Evolutionary conservation across 306 rosid species (phyloP).

Genomic region (Cucumis hystrix): DNA sequence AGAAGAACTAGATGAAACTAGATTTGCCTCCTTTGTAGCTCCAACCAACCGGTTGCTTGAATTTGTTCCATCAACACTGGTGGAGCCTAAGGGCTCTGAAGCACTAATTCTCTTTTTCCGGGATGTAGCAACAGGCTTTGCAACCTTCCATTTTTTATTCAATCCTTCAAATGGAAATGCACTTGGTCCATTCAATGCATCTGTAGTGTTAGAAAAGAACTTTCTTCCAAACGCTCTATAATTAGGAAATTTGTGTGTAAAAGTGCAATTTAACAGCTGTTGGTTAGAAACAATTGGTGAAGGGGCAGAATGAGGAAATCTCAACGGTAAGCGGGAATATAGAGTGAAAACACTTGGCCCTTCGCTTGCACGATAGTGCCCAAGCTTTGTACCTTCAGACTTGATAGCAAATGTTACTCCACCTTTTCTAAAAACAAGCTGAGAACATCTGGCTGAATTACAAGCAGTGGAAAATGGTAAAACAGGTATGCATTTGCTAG

Average conservation of each 20-base stretch:
- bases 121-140: slow-evolving; percentile 18
- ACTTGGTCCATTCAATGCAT: slow-evolving; percentile 1
- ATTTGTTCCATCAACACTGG: slow-evolving; percentile 14
- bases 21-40: slow-evolving; percentile 10
- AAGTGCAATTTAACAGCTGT: slow-evolving; percentile 12
- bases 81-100: slow-evolving; percentile 14
- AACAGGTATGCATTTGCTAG: slow-evolving; percentile 15
- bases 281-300: slow-evolving; percentile 10
- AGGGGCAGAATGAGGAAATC: slow-evolving; percentile 13
- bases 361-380: slow-evolving; percentile 7
- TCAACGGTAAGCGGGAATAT: slow-evolving; percentile 4
- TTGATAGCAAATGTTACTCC: slow-evolving; percentile 14
- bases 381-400: too few species aligned
- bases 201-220: slow-evolving; percentile 28
- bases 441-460: slow-evolving; percentile 19
- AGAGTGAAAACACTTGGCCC: slow-evolving; percentile 10
- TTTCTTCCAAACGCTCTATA: slow-evolving; percentile 26
- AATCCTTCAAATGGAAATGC: neutral
- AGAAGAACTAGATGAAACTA: slow-evolving; percentile 3
- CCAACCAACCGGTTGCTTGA: slow-evolving; percentile 15
- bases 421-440: slow-evolving; percentile 17
- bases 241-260: slow-evolving; percentile 9
- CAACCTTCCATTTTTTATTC: slow-evolving; percentile 20
- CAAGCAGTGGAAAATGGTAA: slow-evolving; percentile 10
- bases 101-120: slow-evolving; percentile 14